A percentile compares a stretch with the other conserved stretches of the same genome.
Evolutionary conservation across 495 filamentous ascomycete genomes (phyloP).

Genomic region (Amniculicola lignicola): DNA sequence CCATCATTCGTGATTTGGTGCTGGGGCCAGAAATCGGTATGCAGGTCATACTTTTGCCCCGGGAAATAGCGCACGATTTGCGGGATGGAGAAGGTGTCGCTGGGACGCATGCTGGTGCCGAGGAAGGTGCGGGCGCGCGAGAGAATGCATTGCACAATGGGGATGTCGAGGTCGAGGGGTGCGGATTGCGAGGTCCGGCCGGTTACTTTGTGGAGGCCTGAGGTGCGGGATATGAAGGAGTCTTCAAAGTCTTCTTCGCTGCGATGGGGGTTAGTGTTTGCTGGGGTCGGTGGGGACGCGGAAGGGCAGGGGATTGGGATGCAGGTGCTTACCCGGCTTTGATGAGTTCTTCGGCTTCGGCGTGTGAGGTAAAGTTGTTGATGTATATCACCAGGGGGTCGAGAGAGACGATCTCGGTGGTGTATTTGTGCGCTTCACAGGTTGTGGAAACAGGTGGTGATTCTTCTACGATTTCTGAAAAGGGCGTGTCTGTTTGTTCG

Average conservation of each 20-base stretch:
- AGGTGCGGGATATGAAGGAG: slow-evolving; percentile 16
- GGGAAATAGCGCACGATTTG: slow-evolving; percentile 53
- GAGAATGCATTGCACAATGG: slow-evolving; percentile 19
- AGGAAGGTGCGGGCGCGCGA: slow-evolving; percentile 32
- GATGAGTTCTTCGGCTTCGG: slow-evolving; percentile 43
- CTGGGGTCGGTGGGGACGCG: background rate
- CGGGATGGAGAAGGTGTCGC: slow-evolving; percentile 45
- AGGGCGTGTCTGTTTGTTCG: background rate
- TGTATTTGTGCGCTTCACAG: slow-evolving; percentile 38
- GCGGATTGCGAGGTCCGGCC: slow-evolving; percentile 27
- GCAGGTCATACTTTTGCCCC: slow-evolving; percentile 51
- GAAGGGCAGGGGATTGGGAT: background rate
- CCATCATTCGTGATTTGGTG: slow-evolving; percentile 22
- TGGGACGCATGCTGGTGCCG: slow-evolving; percentile 48
- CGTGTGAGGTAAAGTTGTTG: slow-evolving; percentile 42
- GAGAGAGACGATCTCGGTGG: slow-evolving; percentile 51
- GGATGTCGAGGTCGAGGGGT: slow-evolving; percentile 6
- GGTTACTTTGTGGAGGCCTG: slow-evolving; percentile 9
- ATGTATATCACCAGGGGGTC: slow-evolving; percentile 57
- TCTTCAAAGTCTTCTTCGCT: slow-evolving; percentile 20
- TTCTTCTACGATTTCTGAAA: background rate
- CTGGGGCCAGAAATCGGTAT: slow-evolving; percentile 54
- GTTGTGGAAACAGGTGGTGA: background rate
- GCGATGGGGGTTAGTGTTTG: background rate
- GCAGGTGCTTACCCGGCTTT: slow-evolving; percentile 43